Evolutionary conservation across 441 rosid species (phyloP), one percentile per base, ranked within the genome.

Genomic region (Gossypium davidsonii): DNA sequence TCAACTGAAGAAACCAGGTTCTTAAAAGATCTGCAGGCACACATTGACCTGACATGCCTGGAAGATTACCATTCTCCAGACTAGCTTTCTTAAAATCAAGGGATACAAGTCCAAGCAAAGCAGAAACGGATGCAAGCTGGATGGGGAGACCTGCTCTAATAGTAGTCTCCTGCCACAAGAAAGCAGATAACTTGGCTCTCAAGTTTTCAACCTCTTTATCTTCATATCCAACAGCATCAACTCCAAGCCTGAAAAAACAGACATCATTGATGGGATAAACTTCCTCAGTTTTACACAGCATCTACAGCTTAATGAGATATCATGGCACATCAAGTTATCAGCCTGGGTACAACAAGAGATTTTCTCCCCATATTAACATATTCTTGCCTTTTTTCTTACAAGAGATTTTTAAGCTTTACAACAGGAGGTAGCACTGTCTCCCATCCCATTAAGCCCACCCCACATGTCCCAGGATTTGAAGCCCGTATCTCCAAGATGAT

Each of bases 1-100:
- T 78, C 70, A 91, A 79, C 44, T 70, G 74, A 68, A 76, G 81
- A 75, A 85, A 85, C 98, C 98, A 93, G 17, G 83, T 87, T 65
- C 81, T 77, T 66, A 90, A 60, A 63, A 70, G 70, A 77, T 77
- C 75, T 49, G 75, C 75, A 15, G 79, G 68, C 39, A 44, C 73
- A 55, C 79, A 77, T 52, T 74, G 84, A 76, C 83, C 55, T 58
- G 74, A 67, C 68, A 60, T 14, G 46, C 64, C 79, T 56, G 82
- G 8, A 34, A 34, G 79, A 71, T 78, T 60, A 58, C 14, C 48
- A 72, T 80, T 73, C 70, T 83, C 70, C 39, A 6, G 39, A 34
- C 39, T 34, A 31, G 52, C 60, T 78, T 80, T 73, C 70, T 83
- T 67, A 58, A 83, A 78, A 65, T 83, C 80, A 0, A 81, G 69